Percentiles rank a stretch among this genome's conserved stretches.
Conservation (phyloP, 345 rosid species). For the Ailanthus altissimus region DNA sequence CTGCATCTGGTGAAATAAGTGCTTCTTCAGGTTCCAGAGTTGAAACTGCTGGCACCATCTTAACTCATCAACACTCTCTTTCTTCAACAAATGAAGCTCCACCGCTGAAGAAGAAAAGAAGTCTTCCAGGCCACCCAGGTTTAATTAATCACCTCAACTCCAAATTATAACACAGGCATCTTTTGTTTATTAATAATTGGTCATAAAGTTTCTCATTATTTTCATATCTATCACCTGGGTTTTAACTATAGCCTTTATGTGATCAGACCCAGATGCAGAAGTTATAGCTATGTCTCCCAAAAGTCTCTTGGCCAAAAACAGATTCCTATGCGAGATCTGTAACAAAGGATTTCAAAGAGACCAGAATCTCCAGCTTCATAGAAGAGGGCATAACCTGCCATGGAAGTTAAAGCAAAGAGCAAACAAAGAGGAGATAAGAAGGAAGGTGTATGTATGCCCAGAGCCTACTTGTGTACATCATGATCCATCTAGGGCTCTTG, state of each 20-base stretch:
- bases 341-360: constrained; percentile 68
- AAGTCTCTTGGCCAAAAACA: constrained; percentile 46
- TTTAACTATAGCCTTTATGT: not conserved
- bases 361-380: constrained; percentile 71
- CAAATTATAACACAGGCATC: not conserved
- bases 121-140: constrained; percentile 67
- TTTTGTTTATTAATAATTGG: not conserved
- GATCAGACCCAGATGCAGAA: constrained; percentile 63
- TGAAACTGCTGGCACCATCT: constrained; percentile 33
- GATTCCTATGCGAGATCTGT: constrained; percentile 66
- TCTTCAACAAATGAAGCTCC: constrained; percentile 44
- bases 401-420: constrained; percentile 66
- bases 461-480: constrained; percentile 56
- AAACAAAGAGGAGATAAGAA: constrained; percentile 42
- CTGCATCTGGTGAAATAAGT: constrained; percentile 69
- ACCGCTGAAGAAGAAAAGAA: constrained; percentile 52
- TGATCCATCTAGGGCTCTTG: constrained; percentile 62
- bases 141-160: not conserved
- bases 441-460: constrained; percentile 63
- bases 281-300: constrained; percentile 60
- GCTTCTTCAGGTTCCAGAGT: constrained; percentile 57
- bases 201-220: not conserved
- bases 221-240: not conserved
- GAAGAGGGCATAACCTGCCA: constrained; percentile 68
- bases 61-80: constrained; percentile 39